Evolutionary conservation across 2,329 filamentous ascomycete species (phyloP).

Genomic region (Fusarium equiseti): DNA sequence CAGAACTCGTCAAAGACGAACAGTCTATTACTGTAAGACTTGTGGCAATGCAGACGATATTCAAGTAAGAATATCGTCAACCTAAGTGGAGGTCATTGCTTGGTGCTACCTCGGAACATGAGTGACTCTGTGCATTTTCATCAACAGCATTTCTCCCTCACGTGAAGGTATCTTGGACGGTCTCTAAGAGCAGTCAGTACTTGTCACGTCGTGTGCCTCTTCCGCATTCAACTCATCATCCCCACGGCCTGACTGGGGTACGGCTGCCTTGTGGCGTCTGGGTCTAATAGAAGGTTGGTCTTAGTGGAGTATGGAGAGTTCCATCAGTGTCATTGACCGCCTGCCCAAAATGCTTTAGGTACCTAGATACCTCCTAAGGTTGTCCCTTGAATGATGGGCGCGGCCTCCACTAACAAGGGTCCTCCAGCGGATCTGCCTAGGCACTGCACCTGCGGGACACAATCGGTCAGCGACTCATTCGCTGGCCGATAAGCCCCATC

Average conservation of each 20-base stretch:
- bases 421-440: slow-evolving; percentile 42
- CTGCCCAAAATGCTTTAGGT: slow-evolving; percentile 16
- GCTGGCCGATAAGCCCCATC: slow-evolving; percentile 47
- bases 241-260: slow-evolving; percentile 11
- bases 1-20: neutral
- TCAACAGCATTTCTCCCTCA: slow-evolving; percentile 23
- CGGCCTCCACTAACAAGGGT: slow-evolving; percentile 37
- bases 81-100: neutral
- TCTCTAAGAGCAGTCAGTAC: slow-evolving; percentile 17
- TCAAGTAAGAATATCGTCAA: slow-evolving; percentile 6
- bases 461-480: slow-evolving; percentile 46
- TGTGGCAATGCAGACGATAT: neutral
- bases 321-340: slow-evolving; percentile 39
- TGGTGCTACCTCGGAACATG: neutral
- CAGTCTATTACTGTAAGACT: neutral
- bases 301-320: slow-evolving; percentile 4
- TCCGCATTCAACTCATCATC: slow-evolving; percentile 14
- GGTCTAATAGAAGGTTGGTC: neutral
- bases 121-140: slow-evolving; percentile 18
- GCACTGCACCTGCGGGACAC: slow-evolving; percentile 31
- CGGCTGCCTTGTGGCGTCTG: slow-evolving; percentile 39
- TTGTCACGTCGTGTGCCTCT: slow-evolving; percentile 39
- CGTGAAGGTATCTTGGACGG: slow-evolving; percentile 35
- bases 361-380: neutral
- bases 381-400: slow-evolving; percentile 23